Evolutionary conservation across 306 rosid genomes (phyloP), one percentile per base, ranked within the genome.

Genomic region (Hippophae tibetana): DNA sequence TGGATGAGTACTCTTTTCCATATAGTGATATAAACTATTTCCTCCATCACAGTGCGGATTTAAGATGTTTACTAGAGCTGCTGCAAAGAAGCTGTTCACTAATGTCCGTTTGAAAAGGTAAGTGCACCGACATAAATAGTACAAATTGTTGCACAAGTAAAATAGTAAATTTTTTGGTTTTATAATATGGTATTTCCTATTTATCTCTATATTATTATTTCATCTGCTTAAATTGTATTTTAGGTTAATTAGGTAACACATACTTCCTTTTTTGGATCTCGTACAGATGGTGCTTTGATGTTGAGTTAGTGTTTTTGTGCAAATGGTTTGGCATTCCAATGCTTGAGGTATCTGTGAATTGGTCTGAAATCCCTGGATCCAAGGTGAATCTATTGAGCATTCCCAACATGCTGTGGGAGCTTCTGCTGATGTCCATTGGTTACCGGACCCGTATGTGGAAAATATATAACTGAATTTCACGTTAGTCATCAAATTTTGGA

Each of bases 341-440:
- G 70, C 62, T 79, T n/a, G 98, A 92, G 76, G 78, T 84, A 66
- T 87, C 98, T 56, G 98, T 92, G 76, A 87, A 72, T 74, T 92
- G 98, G 98, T 81, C 87, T 7, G 98, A 92, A 76, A 92, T 92
- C 76, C 96, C 98, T n/a, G 98, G 98, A 70, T 92, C 98, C 7
- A 92, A 92, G 87, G 93, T 92, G 81, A 85, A 83, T 49, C 87
- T 75, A 11, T 69, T 85, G 78, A 92, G 98, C 78, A 92, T 87
- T 53, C 98, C 93, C 13, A 85, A 85, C 85, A 92, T 92, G 96
- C 96, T 92, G 54, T 92, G 96, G 98, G 98, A 92, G 84, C 89
- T 87, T 67, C 65, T 83, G 62, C 89, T 92, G 67, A 92, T 92
- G 95, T 81, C 95, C 43, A 71, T 75, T 63, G 98, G 98, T 46